phyloP scores from a whole-genome alignment of 805 yeast species.

The Danielia reshetovae region DNA sequence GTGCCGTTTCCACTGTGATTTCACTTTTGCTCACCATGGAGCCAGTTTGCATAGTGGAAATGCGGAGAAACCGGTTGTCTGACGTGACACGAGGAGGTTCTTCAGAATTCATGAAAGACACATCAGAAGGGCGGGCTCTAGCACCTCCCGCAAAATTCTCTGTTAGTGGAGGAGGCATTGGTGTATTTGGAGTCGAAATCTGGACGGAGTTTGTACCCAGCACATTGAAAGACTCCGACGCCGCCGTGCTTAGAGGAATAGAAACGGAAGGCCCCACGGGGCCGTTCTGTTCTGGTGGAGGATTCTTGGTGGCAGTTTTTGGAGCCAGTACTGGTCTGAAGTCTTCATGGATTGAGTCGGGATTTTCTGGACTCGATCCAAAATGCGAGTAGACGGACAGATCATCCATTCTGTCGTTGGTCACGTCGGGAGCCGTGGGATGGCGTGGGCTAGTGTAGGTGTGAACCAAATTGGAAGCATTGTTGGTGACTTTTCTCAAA shows the following conservation, averaged over 20 bases:
- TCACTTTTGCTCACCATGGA: constrained; percentile 21
- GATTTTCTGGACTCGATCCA: background rate
- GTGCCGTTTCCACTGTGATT: constrained; percentile 28
- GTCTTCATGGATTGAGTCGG: background rate
- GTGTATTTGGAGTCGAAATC: constrained; percentile 2
- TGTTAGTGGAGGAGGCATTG: constrained; percentile 2
- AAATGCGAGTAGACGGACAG: constrained; percentile 5
- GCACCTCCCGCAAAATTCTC: no score
- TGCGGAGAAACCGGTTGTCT: constrained; percentile 30
- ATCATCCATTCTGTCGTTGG: constrained; percentile 7
- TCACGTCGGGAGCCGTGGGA: background rate
- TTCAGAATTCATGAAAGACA: no score
- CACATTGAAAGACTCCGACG: background rate
- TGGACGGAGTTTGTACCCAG: background rate
- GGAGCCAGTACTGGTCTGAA: background rate
- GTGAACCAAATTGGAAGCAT: constrained; percentile 36
- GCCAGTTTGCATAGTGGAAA: constrained; percentile 24
- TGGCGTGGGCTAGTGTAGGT: constrained; percentile 13
- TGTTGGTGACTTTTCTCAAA: constrained; percentile 38
- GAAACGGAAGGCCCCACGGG: background rate
- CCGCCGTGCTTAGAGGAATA: background rate
- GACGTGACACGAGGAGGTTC: constrained; percentile 30
- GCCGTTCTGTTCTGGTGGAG: background rate
- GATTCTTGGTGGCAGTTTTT: no score
- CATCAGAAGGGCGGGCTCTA: background rate